Evolutionary conservation across 2,329 filamentous ascomycete species (phyloP).

Genomic region (Calonectria montana): DNA sequence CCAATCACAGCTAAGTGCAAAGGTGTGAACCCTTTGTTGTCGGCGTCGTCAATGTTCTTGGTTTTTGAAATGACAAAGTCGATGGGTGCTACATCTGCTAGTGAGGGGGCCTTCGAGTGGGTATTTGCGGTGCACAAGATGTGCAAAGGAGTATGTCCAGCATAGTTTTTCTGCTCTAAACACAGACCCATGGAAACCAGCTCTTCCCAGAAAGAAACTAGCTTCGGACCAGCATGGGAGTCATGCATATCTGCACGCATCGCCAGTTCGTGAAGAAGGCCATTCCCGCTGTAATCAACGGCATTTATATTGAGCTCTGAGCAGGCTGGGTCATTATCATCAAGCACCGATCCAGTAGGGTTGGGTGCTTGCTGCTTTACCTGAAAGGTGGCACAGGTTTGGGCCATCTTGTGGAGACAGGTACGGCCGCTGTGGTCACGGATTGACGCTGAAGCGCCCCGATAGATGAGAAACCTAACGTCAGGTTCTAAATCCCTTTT

Average conservation of each 20-base stretch:
- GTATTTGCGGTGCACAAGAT: slow-evolving; percentile 24
- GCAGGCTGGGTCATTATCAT: slow-evolving; percentile 13
- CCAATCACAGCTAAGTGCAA: slow-evolving; percentile 39
- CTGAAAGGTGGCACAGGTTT: background rate
- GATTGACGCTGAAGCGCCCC: slow-evolving; percentile 21
- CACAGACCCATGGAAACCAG: slow-evolving; percentile 29
- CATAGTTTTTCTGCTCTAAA: slow-evolving; percentile 29
- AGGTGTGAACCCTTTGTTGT: slow-evolving; percentile 33
- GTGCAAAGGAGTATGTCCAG: slow-evolving; percentile 38
- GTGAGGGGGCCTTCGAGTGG: background rate
- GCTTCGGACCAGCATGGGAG: background rate
- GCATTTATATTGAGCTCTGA: slow-evolving; percentile 22
- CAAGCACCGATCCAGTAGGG: background rate
- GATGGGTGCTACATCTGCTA: slow-evolving; percentile 6
- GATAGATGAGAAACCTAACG: slow-evolving; percentile 24
- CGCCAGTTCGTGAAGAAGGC: slow-evolving; percentile 37
- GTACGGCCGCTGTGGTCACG: slow-evolving; percentile 32
- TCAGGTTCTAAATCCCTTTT: background rate
- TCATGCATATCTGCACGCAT: background rate
- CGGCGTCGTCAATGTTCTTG: slow-evolving; percentile 21
- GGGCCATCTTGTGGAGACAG: slow-evolving; percentile 30
- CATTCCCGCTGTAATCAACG: slow-evolving; percentile 36
- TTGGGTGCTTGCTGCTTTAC: background rate
- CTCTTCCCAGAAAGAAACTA: slow-evolving; percentile 19
- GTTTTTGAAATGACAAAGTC: slow-evolving; percentile 29